These are phyloP conservation scores for Ophiocordyceps camponoti-leonardi DNA, from an alignment of 2,329 filamentous ascomycete genomes.

Conservation along the genomic window DNA sequence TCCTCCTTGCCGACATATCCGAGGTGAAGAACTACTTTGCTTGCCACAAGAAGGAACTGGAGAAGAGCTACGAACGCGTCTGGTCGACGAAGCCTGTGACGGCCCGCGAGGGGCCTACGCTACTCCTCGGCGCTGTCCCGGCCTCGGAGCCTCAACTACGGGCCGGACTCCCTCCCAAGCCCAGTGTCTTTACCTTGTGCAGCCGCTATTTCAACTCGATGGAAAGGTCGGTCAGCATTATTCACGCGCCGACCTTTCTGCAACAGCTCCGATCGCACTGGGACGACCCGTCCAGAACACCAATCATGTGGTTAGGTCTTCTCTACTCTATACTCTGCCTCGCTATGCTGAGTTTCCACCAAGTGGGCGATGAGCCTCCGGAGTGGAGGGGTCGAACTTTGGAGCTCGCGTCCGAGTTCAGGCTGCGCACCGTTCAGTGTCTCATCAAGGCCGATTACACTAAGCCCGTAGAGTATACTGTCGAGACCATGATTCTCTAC, in stretches of 20 bases:
- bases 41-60: conserved; percentile 75
- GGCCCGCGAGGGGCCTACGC: conserved; percentile 49
- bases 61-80: conserved; percentile 64
- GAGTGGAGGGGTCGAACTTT: conserved; percentile 55
- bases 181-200: conserved; percentile 69
- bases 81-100: conserved; percentile 46
- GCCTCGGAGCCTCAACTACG: conserved; percentile 64
- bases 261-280: conserved; percentile 49
- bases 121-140: conserved; percentile 60
- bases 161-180: conserved; percentile 61
- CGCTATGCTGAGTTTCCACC: conserved; percentile 63
- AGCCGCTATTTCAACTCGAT: conserved; percentile 80
- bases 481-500: conserved; percentile 65
- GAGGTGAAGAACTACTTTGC: conserved; percentile 88
- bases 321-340: conserved; percentile 63
- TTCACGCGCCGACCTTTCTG: conserved; percentile 75
- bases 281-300: conserved; percentile 54
- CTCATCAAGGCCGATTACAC: conserved; percentile 63
- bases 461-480: conserved; percentile 53
- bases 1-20: conserved; percentile 63
- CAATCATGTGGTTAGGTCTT: conserved; percentile 62
- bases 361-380: conserved; percentile 62
- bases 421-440: conserved; percentile 60
- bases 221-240: conserved; percentile 52
- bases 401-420: conserved; percentile 46